These are phyloP conservation scores for Penicillium sp. DNA, from an alignment of 2,329 filamentous ascomycete genomes.

Conservation along the genomic window DNA sequence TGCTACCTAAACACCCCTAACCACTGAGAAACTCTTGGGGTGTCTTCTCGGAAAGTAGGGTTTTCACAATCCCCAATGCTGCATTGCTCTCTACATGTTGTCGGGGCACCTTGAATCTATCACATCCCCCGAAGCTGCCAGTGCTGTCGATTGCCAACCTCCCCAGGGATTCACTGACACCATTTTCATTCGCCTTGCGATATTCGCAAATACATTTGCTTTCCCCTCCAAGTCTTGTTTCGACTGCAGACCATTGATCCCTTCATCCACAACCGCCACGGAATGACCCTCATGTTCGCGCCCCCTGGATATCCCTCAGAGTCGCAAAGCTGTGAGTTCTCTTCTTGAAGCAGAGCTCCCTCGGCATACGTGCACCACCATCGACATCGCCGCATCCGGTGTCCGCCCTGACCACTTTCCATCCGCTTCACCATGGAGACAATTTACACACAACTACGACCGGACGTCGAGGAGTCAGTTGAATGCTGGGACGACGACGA, in stretches of 20 bases:
- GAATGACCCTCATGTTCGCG: slow-evolving; percentile 31
- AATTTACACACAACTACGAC: slow-evolving; percentile 34
- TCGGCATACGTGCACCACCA: not conserved
- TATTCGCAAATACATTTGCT: not conserved
- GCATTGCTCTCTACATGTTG: slow-evolving; percentile 1
- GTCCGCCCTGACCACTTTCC: not conserved
- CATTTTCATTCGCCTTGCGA: not conserved
- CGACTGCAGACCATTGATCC: not conserved
- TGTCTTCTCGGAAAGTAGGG: not conserved
- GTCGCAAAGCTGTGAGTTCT: slow-evolving; percentile 23
- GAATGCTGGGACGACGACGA: slow-evolving; percentile 54
- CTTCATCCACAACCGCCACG: slow-evolving; percentile 15
- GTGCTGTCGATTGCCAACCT: not conserved
- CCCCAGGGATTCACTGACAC: not conserved
- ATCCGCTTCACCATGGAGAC: slow-evolving; percentile 40
- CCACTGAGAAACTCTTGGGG: no score
- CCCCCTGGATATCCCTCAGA: slow-evolving; percentile 18
- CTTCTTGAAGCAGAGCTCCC: slow-evolving; percentile 9
- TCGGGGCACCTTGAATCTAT: slow-evolving; percentile 2
- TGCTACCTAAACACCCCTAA: not conserved
- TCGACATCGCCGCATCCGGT: not conserved
- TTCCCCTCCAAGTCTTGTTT: not conserved
- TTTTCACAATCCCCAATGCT: not conserved
- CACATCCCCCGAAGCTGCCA: not conserved
- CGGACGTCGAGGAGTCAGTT: slow-evolving; percentile 39